These are phyloP conservation scores for Tritrichomonas musculus DNA, from an alignment of 208 protist genomes.

Conservation along the genomic window DNA sequence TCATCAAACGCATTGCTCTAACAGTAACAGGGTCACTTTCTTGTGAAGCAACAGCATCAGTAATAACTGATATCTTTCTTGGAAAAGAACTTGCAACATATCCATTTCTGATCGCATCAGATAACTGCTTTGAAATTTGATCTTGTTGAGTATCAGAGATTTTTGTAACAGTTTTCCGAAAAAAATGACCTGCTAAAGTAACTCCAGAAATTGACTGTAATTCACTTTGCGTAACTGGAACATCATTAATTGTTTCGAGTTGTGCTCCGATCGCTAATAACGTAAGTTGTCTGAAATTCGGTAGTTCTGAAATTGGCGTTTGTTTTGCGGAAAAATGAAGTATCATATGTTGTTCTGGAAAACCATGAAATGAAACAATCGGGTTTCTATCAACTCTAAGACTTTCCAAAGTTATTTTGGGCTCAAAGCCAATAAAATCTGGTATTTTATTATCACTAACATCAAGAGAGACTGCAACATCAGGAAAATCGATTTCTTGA, in stretches of 20 bases:
- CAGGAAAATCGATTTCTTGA: too few relatives aligned
- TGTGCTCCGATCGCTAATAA: neutral
- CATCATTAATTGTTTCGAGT: neutral
- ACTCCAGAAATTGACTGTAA: neutral
- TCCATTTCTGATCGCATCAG: too few relatives aligned
- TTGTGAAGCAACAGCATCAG: too few relatives aligned
- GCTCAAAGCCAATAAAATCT: neutral
- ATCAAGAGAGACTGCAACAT: neutral
- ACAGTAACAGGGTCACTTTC: too few relatives aligned
- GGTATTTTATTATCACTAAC: neutral
- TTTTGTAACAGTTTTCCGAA: too few relatives aligned
- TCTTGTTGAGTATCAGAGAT: too few relatives aligned
- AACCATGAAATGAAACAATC: neutral
- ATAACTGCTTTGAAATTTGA: too few relatives aligned
- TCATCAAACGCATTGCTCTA: too few relatives aligned
- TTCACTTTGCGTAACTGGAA: neutral
- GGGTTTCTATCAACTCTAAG: conserved; percentile 3
- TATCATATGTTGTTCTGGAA: neutral
- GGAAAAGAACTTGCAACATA: too few relatives aligned
- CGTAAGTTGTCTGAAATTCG: neutral
- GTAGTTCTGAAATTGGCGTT: neutral
- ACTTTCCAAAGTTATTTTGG: neutral
- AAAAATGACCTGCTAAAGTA: neutral
- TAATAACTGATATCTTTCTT: too few relatives aligned
- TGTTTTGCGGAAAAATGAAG: neutral